Evolutionary conservation across 192 early-diverging fungal genomes (phyloP), one percentile per base, ranked within the genome.

Genomic region (Phycomyces blakesleeanus): DNA sequence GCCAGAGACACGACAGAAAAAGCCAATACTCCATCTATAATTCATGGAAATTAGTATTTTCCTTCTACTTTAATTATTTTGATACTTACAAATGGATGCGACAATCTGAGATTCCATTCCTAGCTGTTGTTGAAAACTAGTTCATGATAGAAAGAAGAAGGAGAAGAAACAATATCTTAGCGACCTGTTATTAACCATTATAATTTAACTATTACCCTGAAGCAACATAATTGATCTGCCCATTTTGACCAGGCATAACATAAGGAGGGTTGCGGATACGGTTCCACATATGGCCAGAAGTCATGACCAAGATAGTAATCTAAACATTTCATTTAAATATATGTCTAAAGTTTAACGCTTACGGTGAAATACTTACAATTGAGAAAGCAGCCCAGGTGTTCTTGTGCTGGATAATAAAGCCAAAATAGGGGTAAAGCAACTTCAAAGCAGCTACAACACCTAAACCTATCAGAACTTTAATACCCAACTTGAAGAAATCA

Each of bases 211-310:
- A 14, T 53, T 69, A 69, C 61, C 87, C 89, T 42, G 62, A 47
- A 0, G 86, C 84, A 57, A 93, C 76, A 50, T 86, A 79, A 27
- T 76, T 78, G 16, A 80, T 66, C 39, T 79, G 57, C n/a, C 85
- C 83, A 52, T 87, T 69, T 0, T 76, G 59, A 27, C 66, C 63
- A 4, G 79, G 63, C 22, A 75, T 78, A 11, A 82, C 75, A 59
- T 87, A 91, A 29, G 88, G 87, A 6, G 89, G 81, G 34, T 75
- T 77, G n/a, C 88, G 86, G 61, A 93, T 93, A 56, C 85, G 82
- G 71, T 93, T 91, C 88, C 87, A 91, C 91, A 93, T 93, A 59
- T 88, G 84, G 37, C 91, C 91, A 25, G 87, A 88, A 57, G 81
- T 88, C 80, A 90, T 86, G 53, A 87, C 60, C n/a, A 89, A 69